A percentile compares a stretch with the other conserved stretches of the same genome.
phyloP scores from a whole-genome alignment of 2,329 filamentous ascomycete genomes.

The Gaeumannomyces sp. region DNA sequence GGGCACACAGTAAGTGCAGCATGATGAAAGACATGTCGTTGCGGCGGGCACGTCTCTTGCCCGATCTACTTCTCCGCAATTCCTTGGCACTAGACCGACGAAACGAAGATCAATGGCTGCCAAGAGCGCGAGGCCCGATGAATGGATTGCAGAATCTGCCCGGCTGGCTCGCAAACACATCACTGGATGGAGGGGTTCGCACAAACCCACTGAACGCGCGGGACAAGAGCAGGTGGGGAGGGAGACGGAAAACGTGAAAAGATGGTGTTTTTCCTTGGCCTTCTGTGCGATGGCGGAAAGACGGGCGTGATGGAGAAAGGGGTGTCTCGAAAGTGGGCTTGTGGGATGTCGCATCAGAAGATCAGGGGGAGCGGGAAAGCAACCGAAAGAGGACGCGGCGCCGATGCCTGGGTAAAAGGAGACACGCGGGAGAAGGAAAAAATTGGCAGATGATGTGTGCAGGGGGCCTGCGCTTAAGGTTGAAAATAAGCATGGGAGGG shows the following conservation, averaged over 20 bases:
- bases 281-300: background rate
- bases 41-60: no score
- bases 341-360: background rate
- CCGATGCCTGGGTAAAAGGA: background rate
- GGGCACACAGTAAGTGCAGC: background rate
- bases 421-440: no score
- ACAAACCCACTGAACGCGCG: background rate
- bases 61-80: background rate
- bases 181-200: background rate
- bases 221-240: no score
- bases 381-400: background rate
- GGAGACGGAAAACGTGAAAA: no score
- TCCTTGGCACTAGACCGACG: no score
- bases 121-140: background rate
- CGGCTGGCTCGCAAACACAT: background rate
- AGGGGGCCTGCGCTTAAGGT: slow-evolving; percentile 1
- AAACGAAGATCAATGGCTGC: background rate
- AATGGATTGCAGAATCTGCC: background rate
- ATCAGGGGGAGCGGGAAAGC: slow-evolving; percentile 1
- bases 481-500: slow-evolving; percentile 8
- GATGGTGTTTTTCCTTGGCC: background rate
- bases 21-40: background rate
- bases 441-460: background rate
- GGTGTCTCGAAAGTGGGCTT: background rate
- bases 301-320: background rate